Percentiles rank a stretch among this genome's conserved stretches.
Evolutionary conservation across 1,284 basidiomycete species (phyloP).

Genomic region (Mycena citricolor): DNA sequence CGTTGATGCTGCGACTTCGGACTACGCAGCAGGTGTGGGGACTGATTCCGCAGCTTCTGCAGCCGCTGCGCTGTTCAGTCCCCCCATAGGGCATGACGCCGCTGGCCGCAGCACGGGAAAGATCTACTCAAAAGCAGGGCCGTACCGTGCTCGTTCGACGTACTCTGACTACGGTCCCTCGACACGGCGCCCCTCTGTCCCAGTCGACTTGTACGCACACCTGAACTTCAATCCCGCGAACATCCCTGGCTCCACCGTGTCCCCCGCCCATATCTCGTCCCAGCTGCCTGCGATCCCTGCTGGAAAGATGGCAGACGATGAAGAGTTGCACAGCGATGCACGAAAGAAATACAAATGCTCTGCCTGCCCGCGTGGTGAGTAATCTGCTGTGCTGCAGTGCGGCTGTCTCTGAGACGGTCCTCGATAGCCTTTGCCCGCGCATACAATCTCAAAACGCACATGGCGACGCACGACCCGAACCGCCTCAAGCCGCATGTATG

Average conservation of each 20-base stretch:
- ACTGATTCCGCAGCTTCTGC: conserved; percentile 41
- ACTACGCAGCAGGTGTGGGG: conserved; percentile 49
- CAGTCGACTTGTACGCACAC: conserved; percentile 56
- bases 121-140: conserved; percentile 38
- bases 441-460: conserved; percentile 88
- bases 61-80: conserved; percentile 54
- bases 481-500: conserved; percentile 83
- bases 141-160: conserved; percentile 48
- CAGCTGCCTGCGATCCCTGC: conserved; percentile 47
- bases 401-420: too few species aligned
- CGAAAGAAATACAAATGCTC: conserved; percentile 76
- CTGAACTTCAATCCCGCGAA: conserved; percentile 37
- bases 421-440: conserved; percentile 79
- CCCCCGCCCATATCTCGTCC: conserved; percentile 55
- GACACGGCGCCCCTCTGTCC: conserved; percentile 45
- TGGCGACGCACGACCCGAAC: conserved; percentile 87
- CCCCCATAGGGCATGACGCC: conserved; percentile 57
- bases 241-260: conserved; percentile 45
- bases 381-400: conserved; percentile 9
- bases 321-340: conserved; percentile 51
- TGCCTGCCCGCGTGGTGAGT: conserved; percentile 66
- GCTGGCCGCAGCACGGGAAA: conserved; percentile 51
- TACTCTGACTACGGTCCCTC: conserved; percentile 62
- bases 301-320: conserved; percentile 44
- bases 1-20: conserved; percentile 50